These are phyloP conservation scores for Choanephora cucurbitarum DNA, from an alignment of 371 early-diverging fungal species.

Conservation along the genomic window DNA sequence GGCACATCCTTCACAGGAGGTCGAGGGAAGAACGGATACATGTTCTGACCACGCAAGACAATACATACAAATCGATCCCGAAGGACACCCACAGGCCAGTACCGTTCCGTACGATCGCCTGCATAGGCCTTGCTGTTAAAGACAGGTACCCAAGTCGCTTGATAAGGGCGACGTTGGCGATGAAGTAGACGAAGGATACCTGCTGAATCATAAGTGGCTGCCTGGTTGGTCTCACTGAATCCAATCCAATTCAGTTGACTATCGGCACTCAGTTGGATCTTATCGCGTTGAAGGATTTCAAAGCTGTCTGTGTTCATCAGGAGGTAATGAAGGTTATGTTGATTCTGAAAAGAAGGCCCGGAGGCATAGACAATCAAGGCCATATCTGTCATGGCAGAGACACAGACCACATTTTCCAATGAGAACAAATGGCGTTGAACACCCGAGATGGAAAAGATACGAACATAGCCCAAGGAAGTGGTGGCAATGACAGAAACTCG, in stretches of 20 bases:
- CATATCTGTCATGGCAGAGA: slow-evolving; percentile 56
- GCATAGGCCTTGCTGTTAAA: slow-evolving; percentile 58
- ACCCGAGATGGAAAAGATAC: slow-evolving; percentile 79
- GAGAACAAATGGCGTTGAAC: slow-evolving; percentile 71
- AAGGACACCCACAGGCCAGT: slow-evolving; percentile 81
- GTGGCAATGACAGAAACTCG: slow-evolving; percentile 67
- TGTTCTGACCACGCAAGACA: slow-evolving; percentile 53
- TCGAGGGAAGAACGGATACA: slow-evolving; percentile 74
- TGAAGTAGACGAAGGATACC: slow-evolving; percentile 67
- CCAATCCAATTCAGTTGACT: slow-evolving; percentile 80
- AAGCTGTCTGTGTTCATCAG: slow-evolving; percentile 66
- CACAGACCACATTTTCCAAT: slow-evolving; percentile 66
- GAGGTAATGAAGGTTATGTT: slow-evolving; percentile 68
- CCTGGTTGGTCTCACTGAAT: slow-evolving; percentile 77
- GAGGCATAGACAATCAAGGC: slow-evolving; percentile 32
- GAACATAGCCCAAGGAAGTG: slow-evolving; percentile 74
- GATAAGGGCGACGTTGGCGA: slow-evolving; percentile 55
- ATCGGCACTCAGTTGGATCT: slow-evolving; percentile 66
- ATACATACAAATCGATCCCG: slow-evolving; percentile 65
- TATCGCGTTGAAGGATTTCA: slow-evolving; percentile 60
- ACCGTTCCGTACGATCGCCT: slow-evolving; percentile 42
- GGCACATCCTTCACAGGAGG: slow-evolving; percentile 76
- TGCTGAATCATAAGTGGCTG: slow-evolving; percentile 67
- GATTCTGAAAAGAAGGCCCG: slow-evolving; percentile 37
- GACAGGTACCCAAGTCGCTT: slow-evolving; percentile 77